These are phyloP conservation scores for Danielozyma ontarioensis DNA, from an alignment of 805 yeast species.

Conservation along the genomic window DNA sequence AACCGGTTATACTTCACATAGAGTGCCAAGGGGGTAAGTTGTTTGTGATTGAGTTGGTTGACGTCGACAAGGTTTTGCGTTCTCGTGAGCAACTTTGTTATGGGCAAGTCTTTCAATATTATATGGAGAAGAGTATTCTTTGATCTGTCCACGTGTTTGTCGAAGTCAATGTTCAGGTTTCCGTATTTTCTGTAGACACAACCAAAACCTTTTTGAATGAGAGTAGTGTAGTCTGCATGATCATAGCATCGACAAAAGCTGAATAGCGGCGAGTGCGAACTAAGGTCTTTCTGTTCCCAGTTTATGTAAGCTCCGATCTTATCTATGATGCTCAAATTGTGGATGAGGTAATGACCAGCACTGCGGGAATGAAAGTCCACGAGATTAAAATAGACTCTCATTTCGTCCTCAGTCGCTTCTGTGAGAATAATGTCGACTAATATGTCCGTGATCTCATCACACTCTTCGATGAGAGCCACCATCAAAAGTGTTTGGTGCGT, in stretches of 20 bases:
- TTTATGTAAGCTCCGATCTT: conserved; percentile 54
- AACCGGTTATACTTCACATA: conserved; percentile 65
- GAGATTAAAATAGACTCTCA: conserved; percentile 42
- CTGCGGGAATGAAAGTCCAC: conserved; percentile 53
- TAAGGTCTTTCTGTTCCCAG: conserved; percentile 64
- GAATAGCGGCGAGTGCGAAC: conserved; percentile 74
- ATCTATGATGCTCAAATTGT: conserved; percentile 46
- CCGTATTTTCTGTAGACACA: conserved; percentile 43
- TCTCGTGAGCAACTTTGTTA: conserved; percentile 17
- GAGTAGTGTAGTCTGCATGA: conserved; percentile 51
- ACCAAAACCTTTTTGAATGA: conserved; percentile 44
- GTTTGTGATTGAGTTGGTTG: conserved; percentile 55
- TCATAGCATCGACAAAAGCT: conserved; percentile 78
- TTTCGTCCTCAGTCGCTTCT: conserved; percentile 43
- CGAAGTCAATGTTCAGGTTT: conserved; percentile 34
- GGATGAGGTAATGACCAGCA: conserved; percentile 70
- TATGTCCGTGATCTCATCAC: conserved; percentile 39
- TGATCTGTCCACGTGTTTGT: conserved; percentile 63
- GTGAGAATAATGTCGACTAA: conserved; percentile 37
- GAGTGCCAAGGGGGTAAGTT: conserved; percentile 65
- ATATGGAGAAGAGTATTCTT: conserved; percentile 80
- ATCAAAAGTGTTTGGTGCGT: conserved; percentile 53
- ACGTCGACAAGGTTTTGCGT: conserved; percentile 34
- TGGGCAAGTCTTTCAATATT: conserved; percentile 44
- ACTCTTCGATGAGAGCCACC: conserved; percentile 55